Evolutionary conservation across 257 asterid species (phyloP).

Genomic region (Nicotiana paniculata): DNA sequence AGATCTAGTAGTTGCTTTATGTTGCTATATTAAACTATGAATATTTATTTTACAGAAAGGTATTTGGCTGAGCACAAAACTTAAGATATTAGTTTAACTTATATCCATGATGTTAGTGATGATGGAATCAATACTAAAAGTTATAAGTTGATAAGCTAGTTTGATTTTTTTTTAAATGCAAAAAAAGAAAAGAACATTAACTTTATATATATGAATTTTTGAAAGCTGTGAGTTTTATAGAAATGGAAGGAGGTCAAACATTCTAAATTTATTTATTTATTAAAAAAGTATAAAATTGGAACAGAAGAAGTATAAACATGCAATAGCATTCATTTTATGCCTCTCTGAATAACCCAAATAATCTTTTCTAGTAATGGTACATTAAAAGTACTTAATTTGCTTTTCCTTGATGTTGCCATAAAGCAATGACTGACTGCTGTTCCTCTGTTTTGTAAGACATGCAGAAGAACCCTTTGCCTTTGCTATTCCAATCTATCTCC

Average conservation of each 20-base stretch:
- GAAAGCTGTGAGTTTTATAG: not conserved
- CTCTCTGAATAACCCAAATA: conserved; percentile 17
- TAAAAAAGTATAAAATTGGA: not conserved
- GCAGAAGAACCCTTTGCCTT: conserved; percentile 19
- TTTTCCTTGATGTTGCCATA: conserved; percentile 39
- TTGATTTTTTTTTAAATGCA: not conserved
- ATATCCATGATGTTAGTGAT: not conserved
- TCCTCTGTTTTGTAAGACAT: conserved; percentile 7
- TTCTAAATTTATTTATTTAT: not conserved
- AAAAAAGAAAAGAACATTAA: not conserved
- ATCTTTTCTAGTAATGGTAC: conserved; percentile 28
- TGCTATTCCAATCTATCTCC: conserved; percentile 10
- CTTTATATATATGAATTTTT: not conserved
- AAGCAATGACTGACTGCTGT: conserved; percentile 20
- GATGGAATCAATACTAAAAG: not conserved
- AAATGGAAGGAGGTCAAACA: not conserved
- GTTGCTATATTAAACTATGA: not conserved
- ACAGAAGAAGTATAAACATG: not conserved
- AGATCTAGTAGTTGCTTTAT: not conserved
- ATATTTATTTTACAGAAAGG: not conserved
- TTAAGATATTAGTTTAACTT: not conserved
- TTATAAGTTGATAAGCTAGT: not conserved
- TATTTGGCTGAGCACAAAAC: not conserved
- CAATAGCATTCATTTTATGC: conserved; percentile 12
- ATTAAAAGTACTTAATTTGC: conserved; percentile 22